Conservation (phyloP, 805 yeast genomes). For the Wickerhamomyces ciferrii region DNA sequence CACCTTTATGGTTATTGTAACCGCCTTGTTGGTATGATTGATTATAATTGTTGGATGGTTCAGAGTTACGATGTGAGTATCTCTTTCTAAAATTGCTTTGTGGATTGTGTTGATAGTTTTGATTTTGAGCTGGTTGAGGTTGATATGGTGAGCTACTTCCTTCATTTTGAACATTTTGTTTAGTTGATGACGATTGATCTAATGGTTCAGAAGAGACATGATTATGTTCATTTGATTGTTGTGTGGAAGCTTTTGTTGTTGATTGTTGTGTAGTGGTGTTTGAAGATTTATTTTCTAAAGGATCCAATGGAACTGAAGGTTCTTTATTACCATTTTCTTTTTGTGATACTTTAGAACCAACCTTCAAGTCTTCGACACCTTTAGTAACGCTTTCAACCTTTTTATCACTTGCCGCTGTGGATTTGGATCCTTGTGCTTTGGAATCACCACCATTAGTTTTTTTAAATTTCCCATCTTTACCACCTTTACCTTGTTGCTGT, state of each 20-base stretch:
- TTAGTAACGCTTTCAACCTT: neutral
- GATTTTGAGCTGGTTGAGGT: neutral
- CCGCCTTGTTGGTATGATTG: neutral
- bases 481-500: conserved; percentile 3
- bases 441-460: conserved; percentile 2
- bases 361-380: neutral
- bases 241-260: neutral
- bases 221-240: neutral
- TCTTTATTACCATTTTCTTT: neutral
- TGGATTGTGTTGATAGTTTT: neutral
- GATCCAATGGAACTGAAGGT: neutral
- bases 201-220: neutral
- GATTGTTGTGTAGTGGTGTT: neutral
- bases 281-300: neutral
- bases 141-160: neutral
- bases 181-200: neutral
- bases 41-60: conserved; percentile 8
- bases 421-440: neutral
- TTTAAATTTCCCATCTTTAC: conserved; percentile 2
- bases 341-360: neutral
- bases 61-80: conserved; percentile 16
- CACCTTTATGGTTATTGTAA: conserved; percentile 1
- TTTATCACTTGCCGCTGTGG: neutral
- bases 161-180: neutral
- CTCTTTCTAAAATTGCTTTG: conserved; percentile 1